A percentile compares a stretch with the other conserved stretches of the same genome.
Evolutionary conservation across 1,284 basidiomycete genomes (phyloP).

Genomic region (Exsudoporus floridanus): DNA sequence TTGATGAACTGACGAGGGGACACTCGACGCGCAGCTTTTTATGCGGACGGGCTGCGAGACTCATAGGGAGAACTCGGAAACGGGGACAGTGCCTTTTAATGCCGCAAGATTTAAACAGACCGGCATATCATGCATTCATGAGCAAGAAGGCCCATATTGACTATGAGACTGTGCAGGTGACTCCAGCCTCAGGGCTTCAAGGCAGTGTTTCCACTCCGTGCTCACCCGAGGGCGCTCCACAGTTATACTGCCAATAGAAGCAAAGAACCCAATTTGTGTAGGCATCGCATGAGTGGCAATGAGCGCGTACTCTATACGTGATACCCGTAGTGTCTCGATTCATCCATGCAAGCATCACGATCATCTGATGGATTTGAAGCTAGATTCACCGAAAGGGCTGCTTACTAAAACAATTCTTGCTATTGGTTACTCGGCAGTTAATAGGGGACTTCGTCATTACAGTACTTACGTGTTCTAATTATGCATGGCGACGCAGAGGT

Average conservation of each 20-base stretch:
- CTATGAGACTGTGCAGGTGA: neutral
- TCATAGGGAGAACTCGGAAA: slow-evolving; percentile 22
- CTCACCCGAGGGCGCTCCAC: slow-evolving; percentile 11
- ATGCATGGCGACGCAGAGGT: too few relatives aligned
- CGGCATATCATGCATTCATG: neutral
- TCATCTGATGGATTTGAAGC: neutral
- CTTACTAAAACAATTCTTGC: neutral
- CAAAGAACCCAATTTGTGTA: neutral
- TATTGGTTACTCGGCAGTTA: too few relatives aligned
- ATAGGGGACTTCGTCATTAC: too few relatives aligned
- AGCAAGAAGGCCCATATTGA: neutral
- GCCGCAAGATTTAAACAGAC: neutral
- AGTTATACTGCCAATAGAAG: neutral
- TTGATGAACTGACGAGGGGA: neutral
- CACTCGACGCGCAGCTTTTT: slow-evolving; percentile 7
- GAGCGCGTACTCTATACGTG: too few relatives aligned
- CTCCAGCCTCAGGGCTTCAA: neutral
- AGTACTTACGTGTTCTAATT: too few relatives aligned
- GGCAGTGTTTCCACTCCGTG: slow-evolving; percentile 15
- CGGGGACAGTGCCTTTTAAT: neutral
- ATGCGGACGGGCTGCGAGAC: neutral
- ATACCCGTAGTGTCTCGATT: neutral
- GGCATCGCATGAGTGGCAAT: neutral
- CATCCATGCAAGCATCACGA: too few relatives aligned
- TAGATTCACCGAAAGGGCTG: neutral